phyloP scores from a whole-genome alignment of 2,329 filamentous ascomycete species.

The Xylariaceae sp. region DNA sequence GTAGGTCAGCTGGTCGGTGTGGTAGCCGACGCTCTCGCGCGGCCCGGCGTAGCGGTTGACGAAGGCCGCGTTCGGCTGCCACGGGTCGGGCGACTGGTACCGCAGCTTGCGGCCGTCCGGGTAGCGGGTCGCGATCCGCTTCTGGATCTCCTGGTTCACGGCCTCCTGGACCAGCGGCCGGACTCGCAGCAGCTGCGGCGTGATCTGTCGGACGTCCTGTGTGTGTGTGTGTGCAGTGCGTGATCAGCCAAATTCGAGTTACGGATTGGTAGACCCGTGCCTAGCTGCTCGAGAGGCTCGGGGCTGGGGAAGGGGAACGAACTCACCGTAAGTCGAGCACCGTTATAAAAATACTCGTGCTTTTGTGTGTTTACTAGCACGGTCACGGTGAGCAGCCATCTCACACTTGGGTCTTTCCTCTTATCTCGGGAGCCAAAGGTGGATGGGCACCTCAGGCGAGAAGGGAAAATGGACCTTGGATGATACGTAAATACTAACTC shows the following conservation, averaged over 20 bases:
- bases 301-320: neutral
- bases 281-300: no score
- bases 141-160: constrained; percentile 71
- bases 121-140: constrained; percentile 61
- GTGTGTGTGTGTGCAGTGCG: no score
- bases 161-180: constrained; percentile 62
- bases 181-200: constrained; percentile 64
- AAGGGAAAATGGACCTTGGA: no score
- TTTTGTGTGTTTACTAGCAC: constrained; percentile 59
- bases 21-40: constrained; percentile 79
- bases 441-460: no score
- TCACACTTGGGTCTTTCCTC: no score
- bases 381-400: no score
- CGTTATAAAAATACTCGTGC: constrained; percentile 81
- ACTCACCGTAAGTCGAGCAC: constrained; percentile 56
- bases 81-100: constrained; percentile 65
- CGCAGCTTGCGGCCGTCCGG: constrained; percentile 65
- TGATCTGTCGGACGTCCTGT: constrained; percentile 67
- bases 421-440: no score
- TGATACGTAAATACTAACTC: no score
- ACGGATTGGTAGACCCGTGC: no score
- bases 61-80: constrained; percentile 84
- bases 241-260: no score
- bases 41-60: constrained; percentile 90
- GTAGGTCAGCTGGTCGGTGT: constrained; percentile 89